Base-by-base conservation (phyloP, 169 alveolate species). In the Cryptosporidium muris region DNA sequence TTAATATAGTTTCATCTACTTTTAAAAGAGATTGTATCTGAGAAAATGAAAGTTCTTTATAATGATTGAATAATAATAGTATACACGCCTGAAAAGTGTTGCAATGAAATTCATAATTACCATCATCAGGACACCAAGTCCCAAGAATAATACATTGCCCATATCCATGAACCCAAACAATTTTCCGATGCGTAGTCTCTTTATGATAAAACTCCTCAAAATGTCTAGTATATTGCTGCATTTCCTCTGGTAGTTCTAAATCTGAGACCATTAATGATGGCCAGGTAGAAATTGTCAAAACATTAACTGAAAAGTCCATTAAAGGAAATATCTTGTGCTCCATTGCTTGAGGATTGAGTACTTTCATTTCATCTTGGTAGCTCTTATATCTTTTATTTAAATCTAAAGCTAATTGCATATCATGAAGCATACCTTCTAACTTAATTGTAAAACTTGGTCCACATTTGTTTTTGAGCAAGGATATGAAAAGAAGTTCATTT, bases 401-500 rank as follows among this genome's bases (percentile, higher is more conserved):
- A 16, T 82, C 94, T n/a, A 81, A 64, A 5, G 94, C 94, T 16
- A 67, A 62, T 25, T 64, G 80, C 66, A 85, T 66, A 88, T 90
- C 96, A 43, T 68, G 67, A 47, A 90, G 67, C 97, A 90, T 91
- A 38, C 98, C 98, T 88, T 95, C 98, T 51, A 95, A 82, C 81
- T 93, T 94, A 58, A 93, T 88, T 7, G 98, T 95, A 89, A 92
- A 94, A 65, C 93, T 93, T 2, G 96, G 93, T 5, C 98, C 97
- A 82, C 95, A 92, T 62, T 89, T 85, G 92, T 91, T 90, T 88
- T 94, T 94, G 80, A 95, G 88, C 80, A 90, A 89, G 7, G 93
- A 89, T 42, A 95, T 95, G 81, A 94, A 58, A 4, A 85, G 62
- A 88, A 89, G 91, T 68, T 95, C 98, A 1, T 91, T 81, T 52